Conservation (phyloP, 768 basidiomycete species). For the Suillus clintonianus region DNA sequence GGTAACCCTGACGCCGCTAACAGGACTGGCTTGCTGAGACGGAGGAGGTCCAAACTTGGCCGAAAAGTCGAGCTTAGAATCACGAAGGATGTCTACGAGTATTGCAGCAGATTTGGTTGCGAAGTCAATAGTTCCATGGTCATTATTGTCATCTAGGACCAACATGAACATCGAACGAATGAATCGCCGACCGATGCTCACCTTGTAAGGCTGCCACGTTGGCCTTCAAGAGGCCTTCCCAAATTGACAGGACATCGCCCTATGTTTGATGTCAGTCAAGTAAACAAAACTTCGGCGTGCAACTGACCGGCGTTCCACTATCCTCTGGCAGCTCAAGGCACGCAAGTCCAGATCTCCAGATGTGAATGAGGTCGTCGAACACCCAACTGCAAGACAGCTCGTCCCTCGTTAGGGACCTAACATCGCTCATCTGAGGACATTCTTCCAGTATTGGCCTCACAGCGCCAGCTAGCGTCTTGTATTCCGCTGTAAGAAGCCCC, state of each 20-base stretch:
- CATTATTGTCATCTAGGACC: conserved; percentile 45
- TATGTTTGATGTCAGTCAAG: conserved; percentile 20
- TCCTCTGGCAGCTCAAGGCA: conserved; percentile 48
- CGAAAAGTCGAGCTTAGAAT: conserved; percentile 46
- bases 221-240: conserved; percentile 57
- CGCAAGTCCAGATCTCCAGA: conserved; percentile 53
- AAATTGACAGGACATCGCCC: conserved; percentile 52
- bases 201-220: conserved; percentile 50
- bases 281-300: conserved; percentile 1
- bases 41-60: conserved; percentile 23
- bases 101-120: conserved; percentile 42
- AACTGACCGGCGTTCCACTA: conserved; percentile 51
- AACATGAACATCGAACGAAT: conserved; percentile 9
- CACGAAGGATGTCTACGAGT: conserved; percentile 50
- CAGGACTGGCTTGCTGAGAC: conserved; percentile 9
- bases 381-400: conserved; percentile 58
- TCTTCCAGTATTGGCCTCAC: conserved; percentile 58
- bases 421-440: conserved; percentile 52
- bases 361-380: conserved; percentile 49
- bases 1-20: neutral
- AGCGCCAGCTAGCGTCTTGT: conserved; percentile 42
- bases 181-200: conserved; percentile 21
- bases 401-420: conserved; percentile 56
- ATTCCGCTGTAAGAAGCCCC: conserved; percentile 57
- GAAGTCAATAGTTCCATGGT: conserved; percentile 40